phyloP scores from a whole-genome alignment of 2,329 filamentous ascomycete genomes.

The Alternaria atra region DNA sequence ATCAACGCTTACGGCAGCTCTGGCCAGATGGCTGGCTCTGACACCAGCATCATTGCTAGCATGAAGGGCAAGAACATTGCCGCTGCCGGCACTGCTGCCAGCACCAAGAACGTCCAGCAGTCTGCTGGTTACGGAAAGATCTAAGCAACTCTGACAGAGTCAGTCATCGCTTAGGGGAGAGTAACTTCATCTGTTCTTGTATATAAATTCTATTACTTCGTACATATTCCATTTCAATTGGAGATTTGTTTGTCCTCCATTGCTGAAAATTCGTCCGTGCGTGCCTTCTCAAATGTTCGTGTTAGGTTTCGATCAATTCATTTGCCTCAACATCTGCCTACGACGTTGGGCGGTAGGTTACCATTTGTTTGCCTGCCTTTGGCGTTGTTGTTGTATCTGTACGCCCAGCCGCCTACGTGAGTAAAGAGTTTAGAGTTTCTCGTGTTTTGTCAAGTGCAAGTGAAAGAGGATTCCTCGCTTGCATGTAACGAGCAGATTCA shows the following conservation, averaged over 20 bases:
- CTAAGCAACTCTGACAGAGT: conserved; percentile 15
- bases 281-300: neutral
- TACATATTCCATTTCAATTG: neutral
- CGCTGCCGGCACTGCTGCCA: conserved; percentile 43
- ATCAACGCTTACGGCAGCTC: conserved; percentile 54
- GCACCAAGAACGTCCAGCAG: conserved; percentile 30
- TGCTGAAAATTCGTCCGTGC: neutral
- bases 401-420: too few relatives aligned
- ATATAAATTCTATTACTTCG: neutral
- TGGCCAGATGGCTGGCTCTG: conserved; percentile 42
- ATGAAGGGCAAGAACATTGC: conserved; percentile 65
- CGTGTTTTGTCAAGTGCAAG: too few relatives aligned
- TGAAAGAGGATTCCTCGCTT: too few relatives aligned
- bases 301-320: neutral
- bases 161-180: neutral
- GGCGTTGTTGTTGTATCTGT: too few relatives aligned
- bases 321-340: neutral
- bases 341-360: neutral
- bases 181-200: conserved; percentile 1
- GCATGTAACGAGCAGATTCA: too few relatives aligned
- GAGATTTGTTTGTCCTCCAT: neutral
- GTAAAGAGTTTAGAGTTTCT: too few relatives aligned
- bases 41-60: conserved; percentile 59
- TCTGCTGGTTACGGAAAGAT: conserved; percentile 36
- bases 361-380: too few relatives aligned